Conservation (phyloP, 805 yeast species). For the Lipomyces yamanashiensis region DNA sequence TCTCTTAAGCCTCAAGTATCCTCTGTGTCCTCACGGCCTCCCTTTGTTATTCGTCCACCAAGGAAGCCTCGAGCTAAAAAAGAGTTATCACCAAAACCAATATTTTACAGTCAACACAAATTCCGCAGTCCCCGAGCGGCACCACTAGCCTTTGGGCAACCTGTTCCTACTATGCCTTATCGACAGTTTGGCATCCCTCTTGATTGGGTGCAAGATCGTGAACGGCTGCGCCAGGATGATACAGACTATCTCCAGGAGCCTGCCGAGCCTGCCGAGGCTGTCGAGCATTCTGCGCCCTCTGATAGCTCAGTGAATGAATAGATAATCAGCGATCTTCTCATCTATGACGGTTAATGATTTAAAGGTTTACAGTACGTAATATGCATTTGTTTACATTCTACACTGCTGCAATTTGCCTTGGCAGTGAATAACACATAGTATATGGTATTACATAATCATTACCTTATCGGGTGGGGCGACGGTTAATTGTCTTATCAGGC, state of each 20-base stretch:
- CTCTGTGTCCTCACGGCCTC: background rate
- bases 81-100: background rate
- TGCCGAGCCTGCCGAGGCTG: no score
- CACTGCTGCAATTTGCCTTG: no score
- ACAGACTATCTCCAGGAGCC: no score
- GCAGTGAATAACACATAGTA: no score
- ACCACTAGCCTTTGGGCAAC: constrained; percentile 30
- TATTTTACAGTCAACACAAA: constrained; percentile 10
- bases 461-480: background rate
- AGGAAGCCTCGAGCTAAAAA: background rate
- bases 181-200: constrained; percentile 25
- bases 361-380: no score
- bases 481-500: background rate
- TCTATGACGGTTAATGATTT: no score
- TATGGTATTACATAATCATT: no score
- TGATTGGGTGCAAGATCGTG: background rate
- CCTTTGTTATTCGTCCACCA: background rate
- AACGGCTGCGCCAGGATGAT: background rate
- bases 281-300: no score
- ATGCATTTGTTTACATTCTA: no score
- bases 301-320: no score
- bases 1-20: background rate
- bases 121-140: constrained; percentile 6
- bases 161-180: constrained; percentile 24
- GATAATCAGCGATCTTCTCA: no score